These are phyloP conservation scores for Eucalyptus albens DNA, from an alignment of 345 rosid genomes.

Conservation along the genomic window DNA sequence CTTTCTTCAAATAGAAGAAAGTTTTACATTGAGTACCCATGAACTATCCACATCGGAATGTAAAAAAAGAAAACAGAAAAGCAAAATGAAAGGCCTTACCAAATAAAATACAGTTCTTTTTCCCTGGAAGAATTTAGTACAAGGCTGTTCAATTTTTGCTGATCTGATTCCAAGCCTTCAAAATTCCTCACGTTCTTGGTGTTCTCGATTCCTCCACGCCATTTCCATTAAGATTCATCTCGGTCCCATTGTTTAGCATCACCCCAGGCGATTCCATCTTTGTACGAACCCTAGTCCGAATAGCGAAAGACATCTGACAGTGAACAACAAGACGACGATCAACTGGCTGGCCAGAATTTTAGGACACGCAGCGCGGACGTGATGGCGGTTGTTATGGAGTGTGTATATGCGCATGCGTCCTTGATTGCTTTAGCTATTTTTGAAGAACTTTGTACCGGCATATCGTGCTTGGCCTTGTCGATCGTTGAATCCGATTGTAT, in stretches of 20 bases:
- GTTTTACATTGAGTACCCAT: neutral
- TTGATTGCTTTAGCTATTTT: neutral
- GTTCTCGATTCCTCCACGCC: neutral
- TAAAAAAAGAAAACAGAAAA: neutral
- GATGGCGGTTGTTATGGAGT: neutral
- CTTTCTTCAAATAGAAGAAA: neutral
- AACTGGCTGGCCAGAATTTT: neutral
- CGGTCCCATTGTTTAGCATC: neutral
- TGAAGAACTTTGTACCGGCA: neutral
- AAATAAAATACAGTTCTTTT: neutral
- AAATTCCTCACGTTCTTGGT: neutral
- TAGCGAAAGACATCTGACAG: neutral
- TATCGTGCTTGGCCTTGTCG: neutral
- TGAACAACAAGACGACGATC: neutral
- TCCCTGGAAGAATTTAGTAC: too few species aligned
- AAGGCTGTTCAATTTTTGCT: neutral
- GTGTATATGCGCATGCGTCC: neutral
- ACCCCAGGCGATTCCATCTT: neutral
- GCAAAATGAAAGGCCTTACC: neutral
- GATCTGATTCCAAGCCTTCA: neutral
- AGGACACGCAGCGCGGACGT: neutral
- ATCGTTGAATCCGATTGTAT: neutral
- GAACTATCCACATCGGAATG: neutral
- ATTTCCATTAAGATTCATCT: neutral
- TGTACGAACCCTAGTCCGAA: neutral